Percentiles rank a stretch among this genome's conserved stretches.
phyloP scores from a whole-genome alignment of 208 protist genomes.

The Trypanosoma congolense region DNA sequence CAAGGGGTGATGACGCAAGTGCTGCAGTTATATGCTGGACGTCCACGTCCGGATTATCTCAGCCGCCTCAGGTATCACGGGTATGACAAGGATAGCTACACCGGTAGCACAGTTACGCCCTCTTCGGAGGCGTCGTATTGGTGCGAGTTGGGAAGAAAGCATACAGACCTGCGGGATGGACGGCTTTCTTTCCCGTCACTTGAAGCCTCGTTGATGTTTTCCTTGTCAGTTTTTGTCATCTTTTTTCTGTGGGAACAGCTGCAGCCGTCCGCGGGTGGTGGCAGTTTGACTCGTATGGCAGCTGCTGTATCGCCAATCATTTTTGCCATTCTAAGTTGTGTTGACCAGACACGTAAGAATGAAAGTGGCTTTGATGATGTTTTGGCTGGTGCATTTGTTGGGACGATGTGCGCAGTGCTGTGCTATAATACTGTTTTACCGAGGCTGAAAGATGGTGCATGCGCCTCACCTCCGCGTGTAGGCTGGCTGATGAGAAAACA shows the following conservation, averaged over 20 bases:
- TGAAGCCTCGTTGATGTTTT: too few relatives aligned
- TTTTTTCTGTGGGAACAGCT: too few relatives aligned
- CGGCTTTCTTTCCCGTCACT: too few relatives aligned
- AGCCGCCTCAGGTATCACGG: constrained; percentile 39
- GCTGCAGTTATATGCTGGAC: constrained; percentile 80
- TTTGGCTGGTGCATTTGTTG: constrained; percentile 67
- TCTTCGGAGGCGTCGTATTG: constrained; percentile 29
- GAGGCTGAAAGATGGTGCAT: constrained; percentile 2
- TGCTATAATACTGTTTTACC: constrained; percentile 25
- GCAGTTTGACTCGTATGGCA: constrained; percentile 59
- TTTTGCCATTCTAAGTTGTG: constrained; percentile 54
- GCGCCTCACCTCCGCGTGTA: too few relatives aligned
- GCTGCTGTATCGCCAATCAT: constrained; percentile 50
- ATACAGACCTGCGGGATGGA: too few relatives aligned
- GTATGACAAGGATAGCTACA: constrained; percentile 34
- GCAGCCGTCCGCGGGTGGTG: too few relatives aligned
- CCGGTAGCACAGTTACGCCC: not conserved
- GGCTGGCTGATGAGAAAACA: too few relatives aligned
- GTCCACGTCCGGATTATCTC: constrained; percentile 89
- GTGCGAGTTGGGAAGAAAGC: constrained; percentile 39
- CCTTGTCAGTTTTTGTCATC: too few relatives aligned
- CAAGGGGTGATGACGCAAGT: constrained; percentile 35
- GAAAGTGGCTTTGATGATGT: constrained; percentile 87
- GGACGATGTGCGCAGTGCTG: constrained; percentile 33
- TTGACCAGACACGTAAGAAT: constrained; percentile 84